phyloP scores from a whole-genome alignment of 2,329 filamentous ascomycete genomes.

The Neophaeococcomyces mojaviensis region DNA sequence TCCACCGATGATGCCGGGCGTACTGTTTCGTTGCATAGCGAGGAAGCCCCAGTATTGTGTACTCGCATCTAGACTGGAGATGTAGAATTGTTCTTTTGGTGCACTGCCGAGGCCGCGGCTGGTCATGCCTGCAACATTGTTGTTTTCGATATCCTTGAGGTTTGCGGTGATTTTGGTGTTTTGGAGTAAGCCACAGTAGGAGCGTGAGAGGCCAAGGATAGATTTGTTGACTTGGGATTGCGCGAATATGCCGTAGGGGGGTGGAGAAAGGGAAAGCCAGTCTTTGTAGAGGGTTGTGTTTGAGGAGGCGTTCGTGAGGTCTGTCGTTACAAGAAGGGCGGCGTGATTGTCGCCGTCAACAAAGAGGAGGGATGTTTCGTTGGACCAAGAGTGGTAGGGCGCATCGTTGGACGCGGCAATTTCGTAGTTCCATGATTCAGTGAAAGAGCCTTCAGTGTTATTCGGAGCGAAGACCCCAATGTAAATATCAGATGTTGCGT shows the following conservation, averaged over 20 bases:
- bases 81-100: slow-evolving; percentile 82
- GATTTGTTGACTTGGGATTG: slow-evolving; percentile 52
- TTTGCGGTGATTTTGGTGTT: slow-evolving; percentile 57
- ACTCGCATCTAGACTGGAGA: slow-evolving; percentile 65
- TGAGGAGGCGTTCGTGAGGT: slow-evolving; percentile 51
- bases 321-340: slow-evolving; percentile 69
- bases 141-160: slow-evolving; percentile 43
- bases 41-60: slow-evolving; percentile 67
- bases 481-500: slow-evolving; percentile 61
- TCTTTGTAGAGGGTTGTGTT: slow-evolving; percentile 43
- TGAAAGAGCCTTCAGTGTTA: slow-evolving; percentile 46
- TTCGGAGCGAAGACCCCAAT: slow-evolving; percentile 68
- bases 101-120: slow-evolving; percentile 57
- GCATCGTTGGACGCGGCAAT: slow-evolving; percentile 74
- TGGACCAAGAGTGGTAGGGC: slow-evolving; percentile 55
- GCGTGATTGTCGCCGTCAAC: slow-evolving; percentile 78
- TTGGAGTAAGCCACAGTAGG: slow-evolving; percentile 70
- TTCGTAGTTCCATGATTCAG: slow-evolving; percentile 68
- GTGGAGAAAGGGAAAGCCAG: slow-evolving; percentile 50
- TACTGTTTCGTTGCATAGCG: slow-evolving; percentile 53
- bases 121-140: slow-evolving; percentile 56
- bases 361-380: slow-evolving; percentile 59
- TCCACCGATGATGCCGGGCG: slow-evolving; percentile 54
- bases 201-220: slow-evolving; percentile 65
- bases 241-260: slow-evolving; percentile 72